A percentile compares a stretch with the other conserved stretches of the same genome.
Evolutionary conservation across 371 early-diverging fungal genomes (phyloP).

Genomic region (Mortierella sp.): DNA sequence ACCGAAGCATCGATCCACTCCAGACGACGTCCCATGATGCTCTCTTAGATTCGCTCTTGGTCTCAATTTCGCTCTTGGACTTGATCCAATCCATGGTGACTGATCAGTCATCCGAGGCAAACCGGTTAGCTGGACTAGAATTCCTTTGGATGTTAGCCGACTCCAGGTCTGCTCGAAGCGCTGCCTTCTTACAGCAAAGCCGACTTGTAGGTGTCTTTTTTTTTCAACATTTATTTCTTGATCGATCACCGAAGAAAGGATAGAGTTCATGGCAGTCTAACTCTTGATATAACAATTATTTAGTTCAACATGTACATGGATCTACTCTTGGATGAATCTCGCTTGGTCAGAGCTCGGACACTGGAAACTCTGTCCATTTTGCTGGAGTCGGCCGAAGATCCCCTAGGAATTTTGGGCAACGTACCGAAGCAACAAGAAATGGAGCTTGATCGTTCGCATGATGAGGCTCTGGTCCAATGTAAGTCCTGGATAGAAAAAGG

Average conservation of each 20-base stretch:
- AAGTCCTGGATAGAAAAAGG: not conserved
- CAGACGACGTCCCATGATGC: conserved; percentile 41
- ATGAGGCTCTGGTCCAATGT: conserved; percentile 38
- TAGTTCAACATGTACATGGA: conserved; percentile 48
- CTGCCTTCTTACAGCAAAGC: conserved; percentile 45
- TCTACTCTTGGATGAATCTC: conserved; percentile 53
- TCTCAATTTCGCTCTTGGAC: conserved; percentile 36
- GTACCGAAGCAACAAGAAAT: conserved; percentile 4
- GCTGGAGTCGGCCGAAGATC: conserved; percentile 41
- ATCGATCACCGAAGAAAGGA: not conserved
- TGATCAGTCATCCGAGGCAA: conserved; percentile 41
- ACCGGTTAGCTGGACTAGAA: conserved; percentile 50
- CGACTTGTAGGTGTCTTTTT: conserved; percentile 26
- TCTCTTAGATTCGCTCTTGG: conserved; percentile 35
- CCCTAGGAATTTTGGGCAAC: conserved; percentile 44
- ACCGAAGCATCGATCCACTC: conserved; percentile 37
- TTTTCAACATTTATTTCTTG: not conserved
- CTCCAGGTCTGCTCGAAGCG: conserved; percentile 31
- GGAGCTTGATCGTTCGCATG: conserved; percentile 34
- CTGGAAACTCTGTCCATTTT: conserved; percentile 48
- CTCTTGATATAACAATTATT: not conserved
- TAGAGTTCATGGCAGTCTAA: too few species aligned
- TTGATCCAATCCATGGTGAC: conserved; percentile 47
- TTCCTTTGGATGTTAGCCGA: conserved; percentile 49
- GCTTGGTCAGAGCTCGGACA: conserved; percentile 51